Percentiles rank a stretch among this genome's conserved stretches.
These are phyloP conservation scores for Mycosphaerella arachidis DNA, from an alignment of 2,329 filamentous ascomycete genomes.

Conservation along the genomic window DNA sequence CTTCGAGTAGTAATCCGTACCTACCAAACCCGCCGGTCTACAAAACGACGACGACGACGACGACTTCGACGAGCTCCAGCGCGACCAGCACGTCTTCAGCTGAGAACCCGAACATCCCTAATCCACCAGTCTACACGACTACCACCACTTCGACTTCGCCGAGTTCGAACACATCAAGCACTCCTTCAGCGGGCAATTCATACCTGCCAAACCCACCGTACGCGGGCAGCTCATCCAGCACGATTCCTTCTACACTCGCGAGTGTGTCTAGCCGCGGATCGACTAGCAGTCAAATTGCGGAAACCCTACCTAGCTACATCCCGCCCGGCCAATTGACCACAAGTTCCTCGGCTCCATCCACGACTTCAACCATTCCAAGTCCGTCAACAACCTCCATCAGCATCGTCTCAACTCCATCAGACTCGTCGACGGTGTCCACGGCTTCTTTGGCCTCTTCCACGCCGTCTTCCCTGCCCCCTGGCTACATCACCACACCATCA, in stretches of 20 bases:
- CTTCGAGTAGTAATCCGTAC: not conserved
- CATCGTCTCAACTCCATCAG: not conserved
- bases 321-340: not conserved
- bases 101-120: not conserved
- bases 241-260: not conserved
- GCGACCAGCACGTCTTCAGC: not conserved
- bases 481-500: slow-evolving; percentile 23
- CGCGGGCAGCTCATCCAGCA: not conserved
- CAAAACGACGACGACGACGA: not conserved
- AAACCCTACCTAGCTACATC: not conserved
- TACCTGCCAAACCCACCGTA: not conserved
- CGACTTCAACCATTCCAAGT: not conserved
- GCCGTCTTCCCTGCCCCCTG: slow-evolving; percentile 10
- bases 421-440: not conserved
- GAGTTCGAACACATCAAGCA: not conserved
- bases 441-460: not conserved
- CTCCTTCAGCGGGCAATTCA: not conserved
- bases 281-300: not conserved
- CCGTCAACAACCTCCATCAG: not conserved
- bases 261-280: not conserved
- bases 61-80: not conserved
- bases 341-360: not conserved
- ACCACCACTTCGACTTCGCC: not conserved
- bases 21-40: not conserved
- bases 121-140: not conserved